A percentile compares a stretch with the other conserved stretches of the same genome.
These are phyloP conservation scores for Coniochaeta sp. DNA, from an alignment of 2,329 filamentous ascomycete genomes.

Conservation along the genomic window DNA sequence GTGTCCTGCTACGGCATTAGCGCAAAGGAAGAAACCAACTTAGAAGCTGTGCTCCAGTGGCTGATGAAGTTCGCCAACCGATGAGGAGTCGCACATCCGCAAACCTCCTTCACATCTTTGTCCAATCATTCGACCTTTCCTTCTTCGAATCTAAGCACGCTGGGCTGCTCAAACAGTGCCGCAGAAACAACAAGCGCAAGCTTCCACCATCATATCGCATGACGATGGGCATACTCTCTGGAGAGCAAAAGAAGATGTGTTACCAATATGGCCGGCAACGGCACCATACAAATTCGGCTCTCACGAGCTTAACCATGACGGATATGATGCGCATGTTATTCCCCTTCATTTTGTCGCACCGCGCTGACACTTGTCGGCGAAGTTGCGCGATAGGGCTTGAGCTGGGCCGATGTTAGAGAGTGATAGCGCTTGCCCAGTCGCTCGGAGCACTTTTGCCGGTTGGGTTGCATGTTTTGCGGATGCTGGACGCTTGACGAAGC, in stretches of 20 bases:
- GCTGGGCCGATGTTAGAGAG: not conserved
- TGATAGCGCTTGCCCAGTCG: not conserved
- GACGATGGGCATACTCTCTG: not conserved
- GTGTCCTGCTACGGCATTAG: conserved; percentile 99
- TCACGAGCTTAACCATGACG: not conserved
- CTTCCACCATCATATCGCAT: not conserved
- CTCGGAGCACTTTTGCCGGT: not conserved
- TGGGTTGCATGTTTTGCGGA: not conserved
- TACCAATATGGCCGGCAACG: not conserved
- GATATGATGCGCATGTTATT: not conserved
- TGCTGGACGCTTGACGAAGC: conserved; percentile 1
- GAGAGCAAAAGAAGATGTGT: not conserved
- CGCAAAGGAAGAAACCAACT: conserved; percentile 96
- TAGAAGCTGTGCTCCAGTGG: conserved; percentile 95
- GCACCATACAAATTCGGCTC: not conserved
- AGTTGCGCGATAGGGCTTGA: not conserved
- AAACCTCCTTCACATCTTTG: not conserved
- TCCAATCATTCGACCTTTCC: not conserved
- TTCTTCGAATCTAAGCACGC: not conserved
- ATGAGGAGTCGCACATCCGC: conserved; percentile 29
- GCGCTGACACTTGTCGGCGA: not conserved
- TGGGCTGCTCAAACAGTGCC: not conserved
- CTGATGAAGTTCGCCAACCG: conserved; percentile 81
- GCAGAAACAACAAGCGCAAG: not conserved
- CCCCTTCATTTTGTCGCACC: not conserved